Conservation (phyloP, 2,329 filamentous ascomycete species). For the Aspergillus tamarii region DNA sequence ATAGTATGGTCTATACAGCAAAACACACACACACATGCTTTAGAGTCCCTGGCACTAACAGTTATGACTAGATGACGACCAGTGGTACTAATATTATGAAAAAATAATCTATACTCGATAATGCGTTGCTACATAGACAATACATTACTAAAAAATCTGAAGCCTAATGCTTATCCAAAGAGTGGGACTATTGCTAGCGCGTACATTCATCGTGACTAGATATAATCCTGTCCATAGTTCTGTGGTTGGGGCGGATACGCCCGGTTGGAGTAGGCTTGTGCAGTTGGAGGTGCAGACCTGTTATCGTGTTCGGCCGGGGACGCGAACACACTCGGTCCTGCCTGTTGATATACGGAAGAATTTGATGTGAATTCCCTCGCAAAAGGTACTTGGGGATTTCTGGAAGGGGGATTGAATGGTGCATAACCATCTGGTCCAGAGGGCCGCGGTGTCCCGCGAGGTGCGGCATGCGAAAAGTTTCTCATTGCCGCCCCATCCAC, state of each 20-base stretch:
- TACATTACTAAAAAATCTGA: background rate
- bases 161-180: background rate
- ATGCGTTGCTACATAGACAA: background rate
- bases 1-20: no score
- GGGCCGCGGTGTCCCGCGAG: slow-evolving; percentile 12
- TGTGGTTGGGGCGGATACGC: slow-evolving; percentile 15
- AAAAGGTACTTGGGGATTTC: slow-evolving; percentile 7
- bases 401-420: slow-evolving; percentile 26
- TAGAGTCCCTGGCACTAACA: no score
- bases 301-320: slow-evolving; percentile 27
- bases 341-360: slow-evolving; percentile 23
- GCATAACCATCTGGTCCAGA: slow-evolving; percentile 22
- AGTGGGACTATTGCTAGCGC: background rate
- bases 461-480: slow-evolving; percentile 20
- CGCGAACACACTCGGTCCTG: slow-evolving; percentile 24
- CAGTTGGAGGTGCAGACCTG: slow-evolving; percentile 17
- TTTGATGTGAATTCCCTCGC: background rate
- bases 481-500: slow-evolving; percentile 21
- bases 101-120: no score
- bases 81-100: no score
- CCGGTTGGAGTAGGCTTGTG: slow-evolving; percentile 27
- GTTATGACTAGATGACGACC: no score
- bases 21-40: no score
- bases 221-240: slow-evolving; percentile 13
- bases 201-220: slow-evolving; percentile 6